Conservation (phyloP, 2,329 filamentous ascomycete species). For the Ophiosphaerella korrae region DNA sequence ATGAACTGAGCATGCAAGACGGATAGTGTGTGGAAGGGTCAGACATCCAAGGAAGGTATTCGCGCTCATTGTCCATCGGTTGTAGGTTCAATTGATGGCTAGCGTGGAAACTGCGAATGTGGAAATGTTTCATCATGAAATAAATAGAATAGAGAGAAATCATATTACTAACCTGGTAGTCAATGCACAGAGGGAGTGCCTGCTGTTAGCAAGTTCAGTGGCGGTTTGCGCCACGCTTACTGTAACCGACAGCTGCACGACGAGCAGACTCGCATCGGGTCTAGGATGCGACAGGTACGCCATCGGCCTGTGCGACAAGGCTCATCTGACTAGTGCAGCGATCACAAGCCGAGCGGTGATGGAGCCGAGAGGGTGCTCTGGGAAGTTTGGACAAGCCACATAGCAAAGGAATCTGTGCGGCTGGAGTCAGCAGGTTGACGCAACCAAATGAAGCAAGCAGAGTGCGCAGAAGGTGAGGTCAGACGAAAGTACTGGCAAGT, state of each 20-base stretch:
- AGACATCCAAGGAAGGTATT: slow-evolving; percentile 78
- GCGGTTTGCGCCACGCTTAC: neutral
- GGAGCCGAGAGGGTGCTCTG: neutral
- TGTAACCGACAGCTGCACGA: neutral
- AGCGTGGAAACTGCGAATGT: slow-evolving; percentile 91
- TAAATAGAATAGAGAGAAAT: slow-evolving; percentile 22
- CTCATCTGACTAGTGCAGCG: too few relatives aligned
- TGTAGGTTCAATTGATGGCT: slow-evolving; percentile 70
- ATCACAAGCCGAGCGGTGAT: too few relatives aligned
- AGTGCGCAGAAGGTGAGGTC: slow-evolving; percentile 52
- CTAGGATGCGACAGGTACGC: neutral
- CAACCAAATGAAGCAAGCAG: slow-evolving; percentile 2
- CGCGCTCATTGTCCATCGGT: slow-evolving; percentile 68
- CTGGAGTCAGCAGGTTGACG: slow-evolving; percentile 16
- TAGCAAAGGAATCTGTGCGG: slow-evolving; percentile 4
- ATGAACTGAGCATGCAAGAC: slow-evolving; percentile 8
- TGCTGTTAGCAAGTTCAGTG: neutral
- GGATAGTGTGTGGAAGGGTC: slow-evolving; percentile 46
- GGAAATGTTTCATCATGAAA: slow-evolving; percentile 74
- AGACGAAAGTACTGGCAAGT: slow-evolving; percentile 92
- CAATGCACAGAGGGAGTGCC: neutral
- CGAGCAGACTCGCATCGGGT: neutral
- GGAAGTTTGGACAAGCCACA: neutral
- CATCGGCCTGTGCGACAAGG: too few relatives aligned
- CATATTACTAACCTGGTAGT: slow-evolving; percentile 39